A percentile compares a stretch with the other conserved stretches of the same genome.
Evolutionary conservation across 1,284 basidiomycete species (phyloP).

Genomic region (Volvariella surrecta): DNA sequence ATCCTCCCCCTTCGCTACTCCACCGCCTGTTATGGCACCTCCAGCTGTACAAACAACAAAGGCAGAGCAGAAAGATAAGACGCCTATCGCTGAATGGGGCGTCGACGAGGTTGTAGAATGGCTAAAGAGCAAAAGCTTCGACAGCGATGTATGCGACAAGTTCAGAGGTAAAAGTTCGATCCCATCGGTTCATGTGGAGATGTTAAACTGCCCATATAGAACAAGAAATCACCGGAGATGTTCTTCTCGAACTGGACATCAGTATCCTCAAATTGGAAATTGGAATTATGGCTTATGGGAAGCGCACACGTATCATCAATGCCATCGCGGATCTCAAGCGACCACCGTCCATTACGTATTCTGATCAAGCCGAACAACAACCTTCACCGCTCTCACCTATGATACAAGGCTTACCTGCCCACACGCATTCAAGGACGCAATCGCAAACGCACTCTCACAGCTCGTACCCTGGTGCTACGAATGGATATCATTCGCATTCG

Average conservation of each 20-base stretch:
- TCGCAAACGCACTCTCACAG: conserved; percentile 36
- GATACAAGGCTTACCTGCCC: conserved; percentile 11
- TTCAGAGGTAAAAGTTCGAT: conserved; percentile 60
- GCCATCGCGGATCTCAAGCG: conserved; percentile 87
- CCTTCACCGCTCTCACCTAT: conserved; percentile 13
- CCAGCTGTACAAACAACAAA: background rate
- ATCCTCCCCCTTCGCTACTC: conserved; percentile 2
- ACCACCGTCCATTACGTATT: conserved; percentile 47
- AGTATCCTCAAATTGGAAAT: conserved; percentile 93
- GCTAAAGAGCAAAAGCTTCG: conserved; percentile 82
- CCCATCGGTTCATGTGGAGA: background rate
- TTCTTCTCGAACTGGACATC: conserved; percentile 89
- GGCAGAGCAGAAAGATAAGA: conserved; percentile 19
- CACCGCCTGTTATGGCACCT: background rate
- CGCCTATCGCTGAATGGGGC: conserved; percentile 69
- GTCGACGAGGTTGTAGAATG: conserved; percentile 90
- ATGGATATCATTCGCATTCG: conserved; percentile 19
- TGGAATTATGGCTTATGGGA: conserved; percentile 91
- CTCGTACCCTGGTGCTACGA: conserved; percentile 26
- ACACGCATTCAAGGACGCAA: conserved; percentile 19
- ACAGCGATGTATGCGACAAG: conserved; percentile 74
- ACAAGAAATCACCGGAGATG: conserved; percentile 98
- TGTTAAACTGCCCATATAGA: conserved; percentile 36
- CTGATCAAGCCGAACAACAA: conserved; percentile 23
- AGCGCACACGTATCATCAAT: conserved; percentile 88